These are phyloP conservation scores for Trichoderma sp. DNA, from an alignment of 2,329 filamentous ascomycete genomes.

Conservation along the genomic window DNA sequence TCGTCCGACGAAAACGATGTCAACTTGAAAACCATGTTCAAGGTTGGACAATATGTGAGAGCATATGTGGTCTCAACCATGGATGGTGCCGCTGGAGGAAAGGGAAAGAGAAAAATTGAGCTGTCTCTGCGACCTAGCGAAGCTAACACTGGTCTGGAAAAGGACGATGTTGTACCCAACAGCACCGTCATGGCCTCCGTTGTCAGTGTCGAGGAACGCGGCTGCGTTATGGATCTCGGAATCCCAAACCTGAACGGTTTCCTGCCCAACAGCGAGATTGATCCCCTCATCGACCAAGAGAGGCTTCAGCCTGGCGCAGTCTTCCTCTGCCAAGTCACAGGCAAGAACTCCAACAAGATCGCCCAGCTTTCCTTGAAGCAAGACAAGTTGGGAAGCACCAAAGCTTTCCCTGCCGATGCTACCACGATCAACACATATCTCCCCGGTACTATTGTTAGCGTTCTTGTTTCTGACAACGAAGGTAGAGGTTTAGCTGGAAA, in stretches of 20 bases:
- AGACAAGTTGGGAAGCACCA: conserved; percentile 64
- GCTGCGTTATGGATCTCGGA: conserved; percentile 88
- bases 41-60: conserved; percentile 82
- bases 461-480: conserved; percentile 75
- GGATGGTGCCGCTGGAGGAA: conserved; percentile 59
- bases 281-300: conserved; percentile 60
- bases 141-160: conserved; percentile 71
- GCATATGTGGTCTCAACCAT: conserved; percentile 77
- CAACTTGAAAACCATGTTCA: conserved; percentile 72
- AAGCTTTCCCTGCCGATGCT: conserved; percentile 67
- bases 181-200: conserved; percentile 84
- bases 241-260: conserved; percentile 75
- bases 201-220: conserved; percentile 90
- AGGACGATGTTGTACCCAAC: conserved; percentile 71
- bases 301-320: conserved; percentile 79
- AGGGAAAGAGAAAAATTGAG: conserved; percentile 78
- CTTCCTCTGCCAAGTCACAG: conserved; percentile 76
- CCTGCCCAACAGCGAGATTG: conserved; percentile 78
- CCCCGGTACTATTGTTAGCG: conserved; percentile 84
- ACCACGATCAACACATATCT: conserved; percentile 87
- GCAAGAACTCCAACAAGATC: conserved; percentile 74
- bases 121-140: conserved; percentile 77
- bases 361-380: conserved; percentile 78
- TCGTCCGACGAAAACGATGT: conserved; percentile 55
- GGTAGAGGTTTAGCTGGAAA: conserved; percentile 79